Evolutionary conservation across 306 rosid genomes (phyloP), one percentile per base, ranked within the genome.

Genomic region (Cicer arietinum): DNA sequence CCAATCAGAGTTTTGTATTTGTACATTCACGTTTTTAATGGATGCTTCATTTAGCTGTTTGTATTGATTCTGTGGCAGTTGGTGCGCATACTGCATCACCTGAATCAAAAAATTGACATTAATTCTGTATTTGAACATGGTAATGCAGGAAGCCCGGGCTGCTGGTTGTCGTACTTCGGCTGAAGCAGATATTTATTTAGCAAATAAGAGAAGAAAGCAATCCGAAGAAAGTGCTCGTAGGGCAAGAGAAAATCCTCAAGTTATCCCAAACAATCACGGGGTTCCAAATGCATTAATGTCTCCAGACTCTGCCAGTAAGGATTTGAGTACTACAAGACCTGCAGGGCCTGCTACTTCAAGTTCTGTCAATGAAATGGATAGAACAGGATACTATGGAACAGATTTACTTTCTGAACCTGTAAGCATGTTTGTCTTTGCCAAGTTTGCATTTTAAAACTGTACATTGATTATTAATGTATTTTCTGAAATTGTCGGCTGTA

Each of bases 321-420:
- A 90, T 82, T 71, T 82, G 42, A 84, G 84, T 67, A 30, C 35
- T 3, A 82, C 81, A 57, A 83, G 96, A 82, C 88, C 92, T 40
- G 84, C 86, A 7, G 89, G 81, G 39, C 92, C 86, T 69, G 92
- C 85, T 52, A 59, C 85, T 67, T 81, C 94, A 12, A 86, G 85
- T 83, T 86, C 94, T 60, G 78, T 76, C 71, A 81, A 83, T 72
- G 91, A 86, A 59, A 79, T 86, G 71, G 98, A 85, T 80, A 69
- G 71, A 8, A 53, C 84, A 39, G 91, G 96, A 81, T 81, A 85
- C 80, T 81, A 84, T 79, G 96, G 93, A 18, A 87, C 89, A 13
- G 97, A 91, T 84, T 71, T 91, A 64, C 96, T 94, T 72, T 90
- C 96, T 53, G 96, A 89, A 81, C 80, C 93, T 70, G 98, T 94